Base-by-base conservation (phyloP, 495 filamentous ascomycete species). In the Pseudoneurospora amorphoporcata region DNA sequence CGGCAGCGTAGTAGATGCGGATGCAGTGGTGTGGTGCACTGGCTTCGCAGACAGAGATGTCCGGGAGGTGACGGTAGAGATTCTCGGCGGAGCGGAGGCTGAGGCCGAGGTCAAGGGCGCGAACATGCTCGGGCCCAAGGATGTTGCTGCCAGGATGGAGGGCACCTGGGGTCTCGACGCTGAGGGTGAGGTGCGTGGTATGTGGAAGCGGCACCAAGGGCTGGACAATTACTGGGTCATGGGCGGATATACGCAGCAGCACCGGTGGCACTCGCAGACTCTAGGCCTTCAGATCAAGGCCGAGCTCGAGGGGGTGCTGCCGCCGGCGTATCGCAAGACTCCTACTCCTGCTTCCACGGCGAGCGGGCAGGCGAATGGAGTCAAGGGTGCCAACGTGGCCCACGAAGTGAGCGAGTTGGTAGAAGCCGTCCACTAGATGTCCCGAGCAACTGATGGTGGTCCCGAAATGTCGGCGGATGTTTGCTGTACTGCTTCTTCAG, bases 1-100 rank as follows among this genome's bases (percentile, higher is more conserved):
- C 53, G 77, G 77, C 5, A 80, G 47, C 37, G 37, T 16, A 5
- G 68, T 79, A 39, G 76, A 79, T 0, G 76, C 74, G 0, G 82
- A 83, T 47, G 78, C 78, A 0, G 75, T 83, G 10, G 47, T 83
- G 6, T 83, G 81, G 77, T 80, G 77, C 68, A 83, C 81, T 0
- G 82, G 81, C 29, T 83, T 80, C 69, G 73, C 72, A 6, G 79
- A 80, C 37, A 61, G 58, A 43, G 69, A 81, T 68, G 72, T 72
- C n/a, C 71, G 73, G n/a, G 38, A 41, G 3, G 70, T 69, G 5
- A 78, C 72, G 14, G 72, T 16, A 0, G 72, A 77, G 69, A 61
- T 80, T 14, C 29, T 79, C 2, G 79, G 77, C 3, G 74, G 71
- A 17, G 39, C 41, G 4, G 32, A 41, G 23, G 42, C 7, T 35